These are phyloP conservation scores for Warburgia ugandensis DNA, from an alignment of 164 flowering plant species.

Conservation along the genomic window DNA sequence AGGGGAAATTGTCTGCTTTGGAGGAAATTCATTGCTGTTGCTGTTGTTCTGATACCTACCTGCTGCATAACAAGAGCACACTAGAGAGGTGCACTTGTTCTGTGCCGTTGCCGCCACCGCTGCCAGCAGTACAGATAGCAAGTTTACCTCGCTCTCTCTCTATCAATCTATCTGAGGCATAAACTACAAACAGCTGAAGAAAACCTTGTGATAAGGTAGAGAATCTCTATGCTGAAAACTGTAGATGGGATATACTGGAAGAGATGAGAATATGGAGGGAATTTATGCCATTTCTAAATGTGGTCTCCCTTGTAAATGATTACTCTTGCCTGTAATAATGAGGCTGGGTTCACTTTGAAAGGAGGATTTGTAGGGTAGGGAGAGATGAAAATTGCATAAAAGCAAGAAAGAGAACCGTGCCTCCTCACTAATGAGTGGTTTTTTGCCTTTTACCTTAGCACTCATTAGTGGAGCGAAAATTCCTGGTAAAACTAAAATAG, in stretches of 20 bases:
- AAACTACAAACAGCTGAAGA: too few relatives aligned
- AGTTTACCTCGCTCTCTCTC: constrained; percentile 5
- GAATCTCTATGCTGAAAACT: background rate
- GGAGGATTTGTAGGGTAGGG: constrained; percentile 15
- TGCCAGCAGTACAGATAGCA: constrained; percentile 37
- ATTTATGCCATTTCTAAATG: background rate
- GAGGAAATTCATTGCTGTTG: background rate
- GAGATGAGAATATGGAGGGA: background rate
- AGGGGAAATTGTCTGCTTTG: background rate
- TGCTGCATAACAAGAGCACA: constrained; percentile 58
- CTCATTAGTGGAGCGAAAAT: constrained; percentile 19
- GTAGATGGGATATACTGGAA: background rate
- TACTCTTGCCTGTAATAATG: constrained; percentile 12
- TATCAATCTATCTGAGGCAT: background rate
- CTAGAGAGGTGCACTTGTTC: constrained; percentile 40
- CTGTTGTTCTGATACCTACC: constrained; percentile 19
- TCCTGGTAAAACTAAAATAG: constrained; percentile 9
- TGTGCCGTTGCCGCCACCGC: too few relatives aligned
- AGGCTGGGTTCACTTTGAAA: constrained; percentile 11
- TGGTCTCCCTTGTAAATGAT: constrained; percentile 6
- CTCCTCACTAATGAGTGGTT: constrained; percentile 21
- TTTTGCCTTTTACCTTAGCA: constrained; percentile 19
- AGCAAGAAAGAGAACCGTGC: constrained; percentile 13
- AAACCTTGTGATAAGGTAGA: too few relatives aligned
- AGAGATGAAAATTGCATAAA: constrained; percentile 7